Conservation (phyloP, 208 protist genomes). For the Cochliopodium minus region DNA sequence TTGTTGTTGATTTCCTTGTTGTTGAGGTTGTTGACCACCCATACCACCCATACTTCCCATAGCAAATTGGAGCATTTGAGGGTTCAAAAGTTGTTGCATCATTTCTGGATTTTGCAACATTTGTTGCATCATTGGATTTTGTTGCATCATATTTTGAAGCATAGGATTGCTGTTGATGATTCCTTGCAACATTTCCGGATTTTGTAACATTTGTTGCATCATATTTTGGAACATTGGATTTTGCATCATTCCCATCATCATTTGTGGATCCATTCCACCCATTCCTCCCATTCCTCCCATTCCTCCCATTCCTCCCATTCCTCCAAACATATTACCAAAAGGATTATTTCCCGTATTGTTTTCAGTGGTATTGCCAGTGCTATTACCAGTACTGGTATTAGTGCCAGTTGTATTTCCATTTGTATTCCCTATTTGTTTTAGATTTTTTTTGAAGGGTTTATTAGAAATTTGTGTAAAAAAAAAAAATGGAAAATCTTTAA, state of each 20-base stretch:
- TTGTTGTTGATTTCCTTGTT: not conserved
- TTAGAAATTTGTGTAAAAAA: too few relatives aligned
- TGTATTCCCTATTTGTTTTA: too few relatives aligned
- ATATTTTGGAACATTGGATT: slow-evolving; percentile 10
- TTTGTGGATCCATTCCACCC: not conserved
- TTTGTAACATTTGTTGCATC: not conserved
- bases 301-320: not conserved
- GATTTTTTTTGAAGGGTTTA: too few relatives aligned
- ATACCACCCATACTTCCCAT: not conserved
- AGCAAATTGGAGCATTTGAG: not conserved
- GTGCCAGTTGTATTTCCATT: too few relatives aligned
- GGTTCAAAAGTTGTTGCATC: not conserved
- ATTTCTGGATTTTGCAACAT: slow-evolving; percentile 7
- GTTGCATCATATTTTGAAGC: slow-evolving; percentile 6
- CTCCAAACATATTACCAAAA: not conserved
- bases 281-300: not conserved
- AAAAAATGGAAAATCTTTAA: too few relatives aligned
- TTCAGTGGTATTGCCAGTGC: not conserved
- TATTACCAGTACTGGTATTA: too few relatives aligned
- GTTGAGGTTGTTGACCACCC: not conserved
- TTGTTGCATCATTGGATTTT: slow-evolving; percentile 2
- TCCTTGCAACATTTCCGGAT: slow-evolving; percentile 3
- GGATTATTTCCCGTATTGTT: not conserved
- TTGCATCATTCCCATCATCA: slow-evolving; percentile 10
- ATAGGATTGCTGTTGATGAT: not conserved